Evolutionary conservation across 148 eudicot species (phyloP), one percentile per base, ranked within the genome.

Genomic region (Rhododendron griersonianum): DNA sequence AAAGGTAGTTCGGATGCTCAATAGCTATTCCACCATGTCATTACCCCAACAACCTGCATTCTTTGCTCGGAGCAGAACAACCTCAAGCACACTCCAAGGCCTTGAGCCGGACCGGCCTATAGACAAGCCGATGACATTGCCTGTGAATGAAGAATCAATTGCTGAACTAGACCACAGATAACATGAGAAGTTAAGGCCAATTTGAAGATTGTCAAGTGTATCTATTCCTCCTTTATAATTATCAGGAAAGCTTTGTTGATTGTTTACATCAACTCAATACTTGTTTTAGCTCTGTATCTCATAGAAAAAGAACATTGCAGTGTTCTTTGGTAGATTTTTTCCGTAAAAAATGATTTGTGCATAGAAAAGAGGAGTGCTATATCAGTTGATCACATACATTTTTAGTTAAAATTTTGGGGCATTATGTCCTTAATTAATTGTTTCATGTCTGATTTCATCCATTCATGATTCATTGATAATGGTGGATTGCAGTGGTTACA

Each of bases 1-100:
- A 11, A 74, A 84, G 2, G 87, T 91, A 23, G 75, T 86, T 44
- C 41, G 86, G 23, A 90, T 91, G 93, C 90, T 91, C 11, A 89
- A 71, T 85, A 87, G 86, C 47, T 65, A 53, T 13, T 87, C 92
- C 30, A 10, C 78, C 25, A 63, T 92, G 11, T 86, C 90, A 2
- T 23, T 86, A 15, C 90, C 92, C 10, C 23, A 35, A 45, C 78
- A 86, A 50, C 93, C 90, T 30, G 93, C 90, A 57, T 89, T 84
- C 59, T 33, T 85, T 63, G 9, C 8, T 63, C 37, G 1, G 25
- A 82, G 53, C 53, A 82, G 13, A 82, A 41, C 84, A 23, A 28
- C 3, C 51, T 63, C 33, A 10, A 84, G 50, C 10, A 2, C 41
- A 45, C 18, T 69, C 13, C n/a, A 50, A 15, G 19, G 48, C 9